Evolutionary conservation across 495 filamentous ascomycete species (phyloP), one percentile per base, ranked within the genome.

Genomic region (Penicillium angulare): DNA sequence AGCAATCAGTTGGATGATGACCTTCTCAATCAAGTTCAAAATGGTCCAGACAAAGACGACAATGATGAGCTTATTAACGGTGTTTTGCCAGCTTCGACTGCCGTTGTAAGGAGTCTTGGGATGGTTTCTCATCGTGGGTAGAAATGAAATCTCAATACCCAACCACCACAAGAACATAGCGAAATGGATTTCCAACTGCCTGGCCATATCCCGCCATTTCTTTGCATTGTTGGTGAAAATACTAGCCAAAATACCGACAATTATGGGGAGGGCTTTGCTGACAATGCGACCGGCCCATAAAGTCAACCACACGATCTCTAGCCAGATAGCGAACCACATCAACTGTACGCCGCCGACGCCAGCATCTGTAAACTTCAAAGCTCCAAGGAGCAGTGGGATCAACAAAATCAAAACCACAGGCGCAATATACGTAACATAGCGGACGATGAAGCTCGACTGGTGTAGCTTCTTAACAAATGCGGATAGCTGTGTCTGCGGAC

Each of bases 141-240:
- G 53, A 48, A 81, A 81, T 3, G 78, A 80, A 7, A 86, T 75
- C 59, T 95, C 81, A 12, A 96, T 81, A 7, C 86, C 87, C 12
- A 98, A 77, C 82, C 87, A 85, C 92, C 92, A 98, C 51, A 96
- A 85, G 69, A 97, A 98, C 7, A 97, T 63, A 0, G 91, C 91
- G 0, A 84, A 83, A 22, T 89, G 89, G 1, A 98, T 67, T 65
- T 98, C 92, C 20, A 98, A 76, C 60, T 91, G 86, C 49, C 84
- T 85, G 4, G 87, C 90, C 67, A 97, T 84, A 61, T 95, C 92
- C 55, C 81, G 85, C 92, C 92, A 97, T 70, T 97, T 97, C 70
- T 92, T 96, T 52, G 81, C 79, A 59, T 89, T 93, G 52, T 95
- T 91, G 24, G 88, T 95, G 57, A 91, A 84, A 1, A 90, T 73